Evolutionary conservation across 108 stramenopile species (phyloP).

Genomic region (Fistulifera pelliculosa): DNA sequence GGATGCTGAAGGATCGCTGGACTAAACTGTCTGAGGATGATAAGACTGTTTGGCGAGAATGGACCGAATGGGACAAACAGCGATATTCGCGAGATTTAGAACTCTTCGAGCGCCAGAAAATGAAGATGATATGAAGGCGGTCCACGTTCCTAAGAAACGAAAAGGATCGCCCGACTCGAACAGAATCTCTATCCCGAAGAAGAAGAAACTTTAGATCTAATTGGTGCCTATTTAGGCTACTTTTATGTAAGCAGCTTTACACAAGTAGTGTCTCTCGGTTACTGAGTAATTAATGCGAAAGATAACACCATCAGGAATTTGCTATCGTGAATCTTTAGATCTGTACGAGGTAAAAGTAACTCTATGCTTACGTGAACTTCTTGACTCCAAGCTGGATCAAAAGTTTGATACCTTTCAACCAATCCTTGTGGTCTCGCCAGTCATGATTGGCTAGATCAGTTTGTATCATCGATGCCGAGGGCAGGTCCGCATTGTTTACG

Average conservation of each 20-base stretch:
- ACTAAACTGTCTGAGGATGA: constrained; percentile 49
- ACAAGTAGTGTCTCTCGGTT: no score
- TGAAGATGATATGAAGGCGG: constrained; percentile 1
- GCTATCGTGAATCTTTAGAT: background rate
- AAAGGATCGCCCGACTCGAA: constrained; percentile 1
- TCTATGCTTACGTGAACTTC: constrained; percentile 15
- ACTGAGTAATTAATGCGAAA: no score
- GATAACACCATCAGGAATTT: no score
- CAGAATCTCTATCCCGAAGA: no score
- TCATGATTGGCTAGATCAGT: constrained; percentile 69
- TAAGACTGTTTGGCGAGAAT: constrained; percentile 52
- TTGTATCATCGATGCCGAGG: constrained; percentile 49
- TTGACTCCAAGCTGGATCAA: constrained; percentile 82
- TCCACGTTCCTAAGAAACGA: constrained; percentile 17
- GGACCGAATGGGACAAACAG: constrained; percentile 73
- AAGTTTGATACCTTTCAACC: constrained; percentile 92
- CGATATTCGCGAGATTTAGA: constrained; percentile 48
- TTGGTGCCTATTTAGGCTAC: background rate
- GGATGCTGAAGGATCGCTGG: constrained; percentile 61
- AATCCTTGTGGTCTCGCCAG: constrained; percentile 93
- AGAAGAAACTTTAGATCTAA: no score
- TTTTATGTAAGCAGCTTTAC: no score
- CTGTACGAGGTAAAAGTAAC: background rate
- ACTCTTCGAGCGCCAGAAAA: constrained; percentile 11
- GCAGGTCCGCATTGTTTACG: constrained; percentile 52